These are phyloP conservation scores for Heliosperma pusillum DNA, from an alignment of 148 eudicot genomes.

Conservation along the genomic window DNA sequence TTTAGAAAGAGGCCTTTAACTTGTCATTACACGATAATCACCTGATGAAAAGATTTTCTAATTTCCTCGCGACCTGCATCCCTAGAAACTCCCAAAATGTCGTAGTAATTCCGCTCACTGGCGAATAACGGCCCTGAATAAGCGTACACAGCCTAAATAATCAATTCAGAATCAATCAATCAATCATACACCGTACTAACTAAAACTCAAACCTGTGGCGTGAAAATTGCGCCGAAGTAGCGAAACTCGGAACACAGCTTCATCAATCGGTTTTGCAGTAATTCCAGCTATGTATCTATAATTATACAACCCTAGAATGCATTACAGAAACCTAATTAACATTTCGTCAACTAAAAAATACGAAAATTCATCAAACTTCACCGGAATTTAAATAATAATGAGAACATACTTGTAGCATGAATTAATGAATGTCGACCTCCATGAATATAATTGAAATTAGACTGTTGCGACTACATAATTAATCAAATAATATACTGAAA, in stretches of 20 bases:
- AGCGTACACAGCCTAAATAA: conserved; percentile 15
- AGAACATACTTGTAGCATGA: conserved; percentile 15
- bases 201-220: conserved; percentile 52
- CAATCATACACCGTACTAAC: not conserved
- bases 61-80: conserved; percentile 72
- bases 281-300: conserved; percentile 20
- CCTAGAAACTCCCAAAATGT: conserved; percentile 64
- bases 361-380: not conserved
- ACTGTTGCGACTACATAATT: conserved; percentile 27
- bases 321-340: conserved; percentile 16
- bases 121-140: conserved; percentile 44
- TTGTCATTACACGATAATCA: conserved; percentile 14
- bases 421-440: conserved; percentile 15
- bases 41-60: conserved; percentile 80
- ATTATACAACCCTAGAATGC: conserved; percentile 24
- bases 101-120: conserved; percentile 54
- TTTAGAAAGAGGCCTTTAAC: not conserved
- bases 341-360: not conserved
- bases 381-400: not conserved
- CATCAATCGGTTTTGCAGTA: conserved; percentile 25
- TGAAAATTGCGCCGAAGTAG: conserved; percentile 47
- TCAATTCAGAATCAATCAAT: not conserved
- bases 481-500: not conserved
- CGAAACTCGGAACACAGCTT: conserved; percentile 27
- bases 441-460: conserved; percentile 14